These are phyloP conservation scores for Annulohypoxylon stygium DNA, from an alignment of 495 filamentous ascomycete species.

Conservation along the genomic window DNA sequence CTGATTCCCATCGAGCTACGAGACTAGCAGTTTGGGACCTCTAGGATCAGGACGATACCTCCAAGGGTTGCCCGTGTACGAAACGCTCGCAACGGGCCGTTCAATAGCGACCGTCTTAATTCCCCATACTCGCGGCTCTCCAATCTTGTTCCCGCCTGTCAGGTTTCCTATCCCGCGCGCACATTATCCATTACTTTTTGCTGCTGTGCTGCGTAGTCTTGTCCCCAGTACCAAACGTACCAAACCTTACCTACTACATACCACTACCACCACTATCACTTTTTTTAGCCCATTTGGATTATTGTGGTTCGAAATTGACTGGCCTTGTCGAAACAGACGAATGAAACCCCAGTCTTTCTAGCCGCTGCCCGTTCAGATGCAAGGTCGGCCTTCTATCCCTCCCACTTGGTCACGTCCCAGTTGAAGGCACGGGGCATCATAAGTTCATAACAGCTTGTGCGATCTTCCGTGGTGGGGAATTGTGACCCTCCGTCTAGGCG, in stretches of 20 bases:
- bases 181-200: slow-evolving; percentile 23
- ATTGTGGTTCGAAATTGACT: slow-evolving; percentile 48
- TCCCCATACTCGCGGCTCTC: slow-evolving; percentile 46
- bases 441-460: slow-evolving; percentile 54
- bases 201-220: slow-evolving; percentile 11
- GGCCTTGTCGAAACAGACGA: slow-evolving; percentile 52
- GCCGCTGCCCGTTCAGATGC: slow-evolving; percentile 58
- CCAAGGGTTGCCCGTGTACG: slow-evolving; percentile 32
- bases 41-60: slow-evolving; percentile 34
- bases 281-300: slow-evolving; percentile 41
- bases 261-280: background rate
- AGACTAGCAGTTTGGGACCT: slow-evolving; percentile 17
- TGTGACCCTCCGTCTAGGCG: slow-evolving; percentile 53
- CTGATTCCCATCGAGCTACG: slow-evolving; percentile 29
- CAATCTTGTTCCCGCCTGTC: slow-evolving; percentile 41
- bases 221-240: slow-evolving; percentile 14
- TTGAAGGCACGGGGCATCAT: slow-evolving; percentile 55
- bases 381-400: slow-evolving; percentile 56
- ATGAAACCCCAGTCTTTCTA: slow-evolving; percentile 60
- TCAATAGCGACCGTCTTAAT: slow-evolving; percentile 48
- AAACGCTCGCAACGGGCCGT: slow-evolving; percentile 46
- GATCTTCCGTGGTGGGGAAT: slow-evolving; percentile 56
- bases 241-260: slow-evolving; percentile 10
- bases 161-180: slow-evolving; percentile 31
- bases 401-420: slow-evolving; percentile 54